Base-by-base conservation (phyloP, 352 stramenopile genomes). In the Achlya hypogyna region DNA sequence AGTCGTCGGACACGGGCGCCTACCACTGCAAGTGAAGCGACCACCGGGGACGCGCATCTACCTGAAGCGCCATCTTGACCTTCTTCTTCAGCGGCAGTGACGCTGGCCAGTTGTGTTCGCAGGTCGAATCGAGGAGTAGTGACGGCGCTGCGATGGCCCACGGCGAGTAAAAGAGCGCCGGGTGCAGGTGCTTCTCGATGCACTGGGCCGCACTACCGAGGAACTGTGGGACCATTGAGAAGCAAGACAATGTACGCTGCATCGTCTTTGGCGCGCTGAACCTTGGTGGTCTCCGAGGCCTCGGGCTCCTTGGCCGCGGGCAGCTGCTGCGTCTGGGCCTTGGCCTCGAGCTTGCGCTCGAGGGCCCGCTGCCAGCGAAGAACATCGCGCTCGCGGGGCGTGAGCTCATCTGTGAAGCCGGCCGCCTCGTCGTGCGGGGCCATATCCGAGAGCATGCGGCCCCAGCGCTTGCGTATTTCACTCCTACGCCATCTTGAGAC, bases 81-180 rank as follows among this genome's bases (percentile, higher is more conserved):
- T 0, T 78, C 70, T 62, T 4, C 59, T 59, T 74, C 43, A 23
- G 29, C n/a, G 23, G 23, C 49, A 66, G 63, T 51, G 89, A 89
- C 1, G 81, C 76, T 5, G 86, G 86, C 78, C 82, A 91, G 53
- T 94, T 94, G 69, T 94, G 86, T 34, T 87, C 75, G 38, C 86
- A 94, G 1, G 86, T 94, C n/a, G 65, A 70, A 27, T 78, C 74
- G 5, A 94, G 69, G 0, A 94, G 72, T 1, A 68, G 78, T 9
- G 72, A 74, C 5, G 86, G 86, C 32, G 75, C 83, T 29, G 89
- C 85, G 29, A 92, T 75, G 0, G 86, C 86, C 86, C 86, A 94
- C 8, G 82, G 89, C 22, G 86, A 87, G 71, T 90, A 94, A 71
- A 94, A 94, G 6, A 94, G 72, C 31, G 84, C 79, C 5, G 86